Base-by-base conservation (phyloP, 495 filamentous ascomycete genomes). In the Penicillium chermesinum region DNA sequence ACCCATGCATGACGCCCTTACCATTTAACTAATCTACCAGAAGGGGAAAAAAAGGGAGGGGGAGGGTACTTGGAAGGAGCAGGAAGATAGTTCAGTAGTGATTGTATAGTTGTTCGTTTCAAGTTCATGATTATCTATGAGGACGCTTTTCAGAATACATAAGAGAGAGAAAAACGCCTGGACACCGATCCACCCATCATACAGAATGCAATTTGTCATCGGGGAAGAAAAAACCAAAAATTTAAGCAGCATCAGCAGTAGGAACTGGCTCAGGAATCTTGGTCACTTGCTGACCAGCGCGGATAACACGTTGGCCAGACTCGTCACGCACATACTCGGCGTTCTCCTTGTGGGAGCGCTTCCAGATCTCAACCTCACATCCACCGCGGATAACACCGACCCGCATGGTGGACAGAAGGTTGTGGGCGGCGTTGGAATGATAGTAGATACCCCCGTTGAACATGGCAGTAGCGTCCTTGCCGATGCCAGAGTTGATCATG, bases 401-500 rank as follows among this genome's bases (percentile, higher is more conserved):
- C 55, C 93, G 81, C 89, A 96, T 95, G 56, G 90, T 96, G 13
- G 88, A 91, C 40, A 98, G 81, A 27, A 96, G 75, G 74, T 98
- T 98, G 81, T 98, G 93, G 41, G 93, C 93, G 45, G 88, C 93
- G 72, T 98, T 98, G 58, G 86, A 91, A 78, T 98, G 93, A 65
- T 89, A 86, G 76, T 98, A 98, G 49, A 98, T 86, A 73, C 93
- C 93, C 53, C 93, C 93, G 77, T 98, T 98, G 83, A 98, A 98
- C 76, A 96, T 94, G 61, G 91, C 90, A 10, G 93, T 96, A 45
- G 93, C 93, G 59, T 98, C 93, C 78, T 98, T 98, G 72, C 93
- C 93, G 37, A 98, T 81, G 38, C 86, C 91, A 16, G 87, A 89
- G 50, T 72, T 82, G 78, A 98, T 96, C 73, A 98, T 85, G 40